Evolutionary conservation across 345 rosid genomes (phyloP), one percentile per base, ranked within the genome.

Genomic region (Salix caprea): DNA sequence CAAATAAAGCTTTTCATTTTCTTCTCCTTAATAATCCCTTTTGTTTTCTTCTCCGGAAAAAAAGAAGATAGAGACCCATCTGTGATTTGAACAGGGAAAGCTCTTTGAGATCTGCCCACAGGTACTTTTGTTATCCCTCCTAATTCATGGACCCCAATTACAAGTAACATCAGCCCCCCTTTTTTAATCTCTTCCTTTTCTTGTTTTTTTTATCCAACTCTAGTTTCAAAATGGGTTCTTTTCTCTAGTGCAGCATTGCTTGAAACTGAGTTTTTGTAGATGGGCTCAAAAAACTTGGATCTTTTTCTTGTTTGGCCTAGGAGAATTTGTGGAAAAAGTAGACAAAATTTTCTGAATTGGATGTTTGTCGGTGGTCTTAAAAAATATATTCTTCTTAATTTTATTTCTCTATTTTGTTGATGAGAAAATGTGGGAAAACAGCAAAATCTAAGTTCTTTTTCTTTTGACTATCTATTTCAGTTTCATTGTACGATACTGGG

Each of bases 21-120:
- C 28, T 56, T 44, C 28, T 15, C 1, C 54, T 30, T 2, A 4
- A 34, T 18, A 21, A 5, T 4, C 21, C 30, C 75, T 36, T 58
- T 26, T 24, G 14, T 48, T 70, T 42, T 67, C 23, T 11, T 52
- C 1, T 19, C 16, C 13, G 15, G 34, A 56, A 8, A 40, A 26
- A 24, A 30, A 64, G 12, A 30, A 26, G 40, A 69, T 16, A 28
- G 54, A 37, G 56, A 40, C 39, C 56, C 67, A n/a, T 74, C 50
- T 69, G 18, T 56, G 67, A 56, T 18, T 19, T 68, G 58, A 48
- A 8, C 6, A 36, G 15, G 54, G 37, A 46, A 62, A 11, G 12
- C 46, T 44, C 62, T 66, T 44, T 64, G 78, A 82, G 88, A 85
- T 85, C 86, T 82, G 76, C 62, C 15, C 62, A 10, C 64, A 58